Base-by-base conservation (phyloP, 108 stramenopile genomes). In the Pseudonitzschia multistriata region DNA sequence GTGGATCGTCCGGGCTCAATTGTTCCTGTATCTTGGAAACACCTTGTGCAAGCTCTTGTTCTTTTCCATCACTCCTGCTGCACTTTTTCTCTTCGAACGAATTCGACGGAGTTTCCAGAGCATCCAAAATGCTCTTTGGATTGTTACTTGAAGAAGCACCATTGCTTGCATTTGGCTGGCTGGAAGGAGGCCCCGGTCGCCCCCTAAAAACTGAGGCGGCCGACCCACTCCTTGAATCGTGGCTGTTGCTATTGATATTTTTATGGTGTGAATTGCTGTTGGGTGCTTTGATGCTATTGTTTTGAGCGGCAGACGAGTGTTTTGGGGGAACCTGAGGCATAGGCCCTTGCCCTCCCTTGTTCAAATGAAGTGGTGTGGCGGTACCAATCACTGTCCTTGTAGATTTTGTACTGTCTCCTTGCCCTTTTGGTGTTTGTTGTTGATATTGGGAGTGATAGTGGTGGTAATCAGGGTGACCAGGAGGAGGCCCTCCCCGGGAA, bases 291-390 rank as follows among this genome's bases (percentile, higher is more conserved):
- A 21, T 30, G 54, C 54, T 27, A 14, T 14, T 21, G 54, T 45
- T 13, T 45, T 45, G 42, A 2, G 42, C 15, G 11, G 8, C 42
- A 24, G 34, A 28, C 27, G 47, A 39, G 21, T 54, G 42, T 17
- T 45, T 45, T n/a, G 11, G 3, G 8, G 50, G 19, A 19, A 24
- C 50, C 21, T 25, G 50, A 29, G 3, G 33, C 42, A 45, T 45
- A 17, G 42, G 42, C 13, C 42, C 42, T 45, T 45, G 42, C 31
- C 57, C 57, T 24, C 31, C 57, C 57, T 59, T 59, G 57, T 59
- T 59, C 28, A 92, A 70, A 60, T 89, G 88, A 67, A 89, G 85
- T 45, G 91, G 87, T 4, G 91, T 88, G 15, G 82, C 74, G 11
- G 79, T 76, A 15, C 91, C 91, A 56, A 92, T 88, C 22, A 91